phyloP scores from a whole-genome alignment of 2,329 filamentous ascomycete genomes.

The Fusarium sp. region DNA sequence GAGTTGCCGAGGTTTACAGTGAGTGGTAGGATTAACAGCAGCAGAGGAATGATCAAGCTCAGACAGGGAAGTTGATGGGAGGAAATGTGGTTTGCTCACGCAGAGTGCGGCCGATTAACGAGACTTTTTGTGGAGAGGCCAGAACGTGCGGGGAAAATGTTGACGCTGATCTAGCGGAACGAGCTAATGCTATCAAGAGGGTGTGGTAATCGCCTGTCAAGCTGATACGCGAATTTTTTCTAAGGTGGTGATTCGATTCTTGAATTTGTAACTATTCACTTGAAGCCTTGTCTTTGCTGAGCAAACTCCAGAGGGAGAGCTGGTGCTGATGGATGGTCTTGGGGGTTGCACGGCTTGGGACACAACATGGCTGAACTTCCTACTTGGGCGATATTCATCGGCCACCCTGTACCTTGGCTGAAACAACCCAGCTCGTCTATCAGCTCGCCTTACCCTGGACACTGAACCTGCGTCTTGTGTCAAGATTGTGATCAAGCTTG shows the following conservation, averaged over 20 bases:
- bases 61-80: neutral
- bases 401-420: neutral
- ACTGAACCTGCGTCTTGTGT: neutral
- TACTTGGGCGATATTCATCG: neutral
- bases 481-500: neutral
- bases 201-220: neutral
- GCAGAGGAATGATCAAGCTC: neutral
- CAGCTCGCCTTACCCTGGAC: neutral
- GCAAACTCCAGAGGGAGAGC: neutral
- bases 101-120: neutral
- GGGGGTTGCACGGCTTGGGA: neutral
- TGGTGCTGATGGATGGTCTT: neutral
- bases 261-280: neutral
- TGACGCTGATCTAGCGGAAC: neutral
- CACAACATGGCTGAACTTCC: neutral
- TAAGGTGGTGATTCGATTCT: neutral
- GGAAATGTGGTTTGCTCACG: neutral
- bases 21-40: neutral
- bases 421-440: neutral
- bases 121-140: neutral
- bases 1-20: neutral
- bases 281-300: neutral
- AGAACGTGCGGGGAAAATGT: neutral
- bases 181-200: neutral
- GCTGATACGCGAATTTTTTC: neutral